Conservation (phyloP, 768 basidiomycete species). For the Calvatia gigantea region DNA sequence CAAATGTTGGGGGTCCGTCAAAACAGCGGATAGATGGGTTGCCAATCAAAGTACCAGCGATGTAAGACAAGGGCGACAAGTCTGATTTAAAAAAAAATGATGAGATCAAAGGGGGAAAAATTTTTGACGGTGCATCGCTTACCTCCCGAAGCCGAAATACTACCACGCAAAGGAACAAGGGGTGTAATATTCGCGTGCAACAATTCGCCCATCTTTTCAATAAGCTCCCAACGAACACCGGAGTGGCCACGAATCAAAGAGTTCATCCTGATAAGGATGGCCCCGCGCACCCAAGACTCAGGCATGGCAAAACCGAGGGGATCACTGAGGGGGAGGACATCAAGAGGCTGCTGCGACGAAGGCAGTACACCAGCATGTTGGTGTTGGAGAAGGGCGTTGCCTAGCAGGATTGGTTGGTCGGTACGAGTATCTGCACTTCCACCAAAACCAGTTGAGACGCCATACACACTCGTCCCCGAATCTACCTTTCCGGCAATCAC, state of each 20-base stretch:
- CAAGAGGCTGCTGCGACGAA: conserved; percentile 43
- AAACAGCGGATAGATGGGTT: conserved; percentile 78
- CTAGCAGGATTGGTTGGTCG: conserved; percentile 66
- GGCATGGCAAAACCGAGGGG: conserved; percentile 77
- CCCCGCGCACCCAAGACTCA: conserved; percentile 83
- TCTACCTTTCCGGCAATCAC: conserved; percentile 67
- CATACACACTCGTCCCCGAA: conserved; percentile 71
- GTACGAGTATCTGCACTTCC: conserved; percentile 89
- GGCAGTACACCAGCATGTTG: conserved; percentile 76
- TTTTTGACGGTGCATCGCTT: conserved; percentile 10
- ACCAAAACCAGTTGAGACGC: conserved; percentile 81
- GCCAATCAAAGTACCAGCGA: conserved; percentile 77
- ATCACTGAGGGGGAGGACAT: conserved; percentile 67
- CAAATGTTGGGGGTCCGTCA: conserved; percentile 46
- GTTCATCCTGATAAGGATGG: conserved; percentile 85
- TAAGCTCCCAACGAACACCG: conserved; percentile 76
- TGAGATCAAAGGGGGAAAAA: conserved; percentile 6
- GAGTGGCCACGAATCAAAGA: conserved; percentile 88
- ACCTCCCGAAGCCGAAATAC: conserved; percentile 84
- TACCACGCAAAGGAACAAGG: conserved; percentile 78
- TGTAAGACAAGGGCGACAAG: conserved; percentile 77
- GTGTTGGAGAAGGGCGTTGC: conserved; percentile 81
- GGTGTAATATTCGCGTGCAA: conserved; percentile 73
- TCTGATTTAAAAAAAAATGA: conserved; percentile 36
- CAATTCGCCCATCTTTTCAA: conserved; percentile 74